Base-by-base conservation (phyloP, 1,139 yeast genomes). In the Meyerozyma smithsonii region DNA sequence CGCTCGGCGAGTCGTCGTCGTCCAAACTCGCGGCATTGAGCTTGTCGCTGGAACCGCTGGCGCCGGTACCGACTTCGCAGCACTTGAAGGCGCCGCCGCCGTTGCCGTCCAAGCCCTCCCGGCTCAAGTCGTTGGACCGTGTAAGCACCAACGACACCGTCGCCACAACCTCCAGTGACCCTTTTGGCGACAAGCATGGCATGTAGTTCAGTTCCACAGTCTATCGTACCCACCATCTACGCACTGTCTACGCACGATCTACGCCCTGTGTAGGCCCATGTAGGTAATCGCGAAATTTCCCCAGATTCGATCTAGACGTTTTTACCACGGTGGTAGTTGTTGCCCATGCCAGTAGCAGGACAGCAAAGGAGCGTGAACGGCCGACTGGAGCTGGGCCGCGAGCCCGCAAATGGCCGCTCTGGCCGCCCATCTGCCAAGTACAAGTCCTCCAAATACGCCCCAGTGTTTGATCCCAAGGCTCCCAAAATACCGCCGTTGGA, bases 111-210 rank as follows among this genome's bases (percentile, higher is more conserved):
- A 62, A 58, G 39, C 66, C 65, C 3, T 37, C 53, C 6, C 43
- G 47, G 21, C 43, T 39, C 34, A 52, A 42, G n/a, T 28, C 16
- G 39, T 56, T 40, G 43, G 41, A 40, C 36, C 60, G 47, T 44
- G 51, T 35, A 2, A 52, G 54, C 7, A 64, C 72, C 7, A 58
- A 54, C 36, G 58, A 52, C 8, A 58, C 62, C 18, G 53, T 59
- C 26, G 71, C 61, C 4, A 35, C 37, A n/a, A 26, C 32, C 7
- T 32, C 24, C n/a, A 73, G 75, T 41, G 79, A 84, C 59, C 94
- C 94, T 2, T 84, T 84, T 62, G 88, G 84, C 8, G 92, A 84
- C 52, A 64, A 69, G 14, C 66, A 82, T 47, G 78, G 34, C 20
- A 30, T 30, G 34, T 30, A 30, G 12, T n/a, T n/a, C n/a, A n/a